Evolutionary conservation across 2,329 filamentous ascomycete species (phyloP).

Genomic region (Cyphellophora attinorum): DNA sequence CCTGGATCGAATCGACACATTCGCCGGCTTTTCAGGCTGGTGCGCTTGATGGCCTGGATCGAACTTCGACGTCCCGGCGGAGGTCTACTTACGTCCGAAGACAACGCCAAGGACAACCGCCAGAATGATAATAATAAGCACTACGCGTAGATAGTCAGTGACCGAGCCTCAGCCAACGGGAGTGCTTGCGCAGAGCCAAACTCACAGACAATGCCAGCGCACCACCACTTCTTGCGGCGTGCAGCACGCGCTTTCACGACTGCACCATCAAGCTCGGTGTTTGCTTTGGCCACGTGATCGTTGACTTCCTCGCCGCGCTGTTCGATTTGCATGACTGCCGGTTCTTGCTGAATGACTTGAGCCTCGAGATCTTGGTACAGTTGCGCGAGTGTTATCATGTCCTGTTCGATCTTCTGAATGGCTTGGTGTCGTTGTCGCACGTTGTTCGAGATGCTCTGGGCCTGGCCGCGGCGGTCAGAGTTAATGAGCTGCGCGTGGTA

Average conservation of each 20-base stretch:
- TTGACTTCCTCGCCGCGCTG: slow-evolving; percentile 77
- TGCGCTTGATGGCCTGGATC: too few relatives aligned
- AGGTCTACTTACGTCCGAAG: too few relatives aligned
- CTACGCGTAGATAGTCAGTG: slow-evolving; percentile 22
- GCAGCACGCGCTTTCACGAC: slow-evolving; percentile 71
- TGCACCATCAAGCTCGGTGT: slow-evolving; percentile 71
- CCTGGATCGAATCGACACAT: too few relatives aligned
- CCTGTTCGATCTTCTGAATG: slow-evolving; percentile 83
- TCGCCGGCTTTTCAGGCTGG: too few relatives aligned
- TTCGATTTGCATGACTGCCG: slow-evolving; percentile 70
- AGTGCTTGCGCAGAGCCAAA: slow-evolving; percentile 20
- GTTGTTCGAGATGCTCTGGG: slow-evolving; percentile 66
- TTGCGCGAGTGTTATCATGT: slow-evolving; percentile 78
- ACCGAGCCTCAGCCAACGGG: too few relatives aligned
- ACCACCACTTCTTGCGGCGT: slow-evolving; percentile 94
- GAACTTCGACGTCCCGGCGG: too few relatives aligned
- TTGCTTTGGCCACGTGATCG: slow-evolving; percentile 75
- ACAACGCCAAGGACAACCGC: slow-evolving; percentile 38
- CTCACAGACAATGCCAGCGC: slow-evolving; percentile 62
- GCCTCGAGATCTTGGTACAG: slow-evolving; percentile 85
- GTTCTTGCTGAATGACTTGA: slow-evolving; percentile 78
- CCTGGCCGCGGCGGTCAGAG: slow-evolving; percentile 71
- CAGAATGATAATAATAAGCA: slow-evolving; percentile 45
- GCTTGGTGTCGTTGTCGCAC: slow-evolving; percentile 76
- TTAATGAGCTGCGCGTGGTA: slow-evolving; percentile 51